These are phyloP conservation scores for Umbelopsis ramanniana DNA, from an alignment of 192 early-diverging fungal genomes.

Conservation along the genomic window DNA sequence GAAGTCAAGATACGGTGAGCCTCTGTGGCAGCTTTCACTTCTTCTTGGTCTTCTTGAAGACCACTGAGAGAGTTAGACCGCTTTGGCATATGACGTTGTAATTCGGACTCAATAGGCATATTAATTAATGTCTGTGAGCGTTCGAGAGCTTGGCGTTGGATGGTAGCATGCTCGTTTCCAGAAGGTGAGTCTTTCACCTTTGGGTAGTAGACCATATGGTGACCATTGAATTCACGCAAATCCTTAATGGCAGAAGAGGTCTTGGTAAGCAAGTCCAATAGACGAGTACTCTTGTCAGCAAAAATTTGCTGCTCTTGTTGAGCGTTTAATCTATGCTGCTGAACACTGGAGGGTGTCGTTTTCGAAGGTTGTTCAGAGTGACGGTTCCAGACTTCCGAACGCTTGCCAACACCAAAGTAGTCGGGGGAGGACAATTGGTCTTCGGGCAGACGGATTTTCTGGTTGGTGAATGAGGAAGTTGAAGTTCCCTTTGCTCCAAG, in stretches of 20 bases:
- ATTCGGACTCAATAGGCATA: background rate
- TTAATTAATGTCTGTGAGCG: slow-evolving; percentile 23
- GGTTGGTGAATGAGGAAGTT: slow-evolving; percentile 9
- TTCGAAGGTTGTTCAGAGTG: slow-evolving; percentile 6
- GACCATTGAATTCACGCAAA: slow-evolving; percentile 69
- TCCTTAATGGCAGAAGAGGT: slow-evolving; percentile 70
- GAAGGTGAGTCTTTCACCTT: background rate
- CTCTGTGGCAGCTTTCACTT: slow-evolving; percentile 11
- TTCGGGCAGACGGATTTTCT: slow-evolving; percentile 6
- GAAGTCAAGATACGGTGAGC: slow-evolving; percentile 32
- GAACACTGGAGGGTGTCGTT: slow-evolving; percentile 22
- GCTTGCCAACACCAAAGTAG: slow-evolving; percentile 18
- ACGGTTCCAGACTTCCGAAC: slow-evolving; percentile 21
- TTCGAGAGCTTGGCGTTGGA: slow-evolving; percentile 8
- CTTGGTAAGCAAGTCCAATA: slow-evolving; percentile 69
- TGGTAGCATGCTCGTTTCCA: background rate
- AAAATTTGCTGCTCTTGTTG: slow-evolving; percentile 71
- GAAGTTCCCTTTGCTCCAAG: slow-evolving; percentile 19
- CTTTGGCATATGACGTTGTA: slow-evolving; percentile 1
- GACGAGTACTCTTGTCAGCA: slow-evolving; percentile 71
- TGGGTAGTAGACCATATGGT: slow-evolving; percentile 72
- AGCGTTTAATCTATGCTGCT: slow-evolving; percentile 38
- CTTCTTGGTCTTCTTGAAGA: slow-evolving; percentile 7
- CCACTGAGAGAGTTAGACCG: slow-evolving; percentile 15
- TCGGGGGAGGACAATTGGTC: background rate